Base-by-base conservation (phyloP, 495 filamentous ascomycete species). In the Alectoria sarmentosa region DNA sequence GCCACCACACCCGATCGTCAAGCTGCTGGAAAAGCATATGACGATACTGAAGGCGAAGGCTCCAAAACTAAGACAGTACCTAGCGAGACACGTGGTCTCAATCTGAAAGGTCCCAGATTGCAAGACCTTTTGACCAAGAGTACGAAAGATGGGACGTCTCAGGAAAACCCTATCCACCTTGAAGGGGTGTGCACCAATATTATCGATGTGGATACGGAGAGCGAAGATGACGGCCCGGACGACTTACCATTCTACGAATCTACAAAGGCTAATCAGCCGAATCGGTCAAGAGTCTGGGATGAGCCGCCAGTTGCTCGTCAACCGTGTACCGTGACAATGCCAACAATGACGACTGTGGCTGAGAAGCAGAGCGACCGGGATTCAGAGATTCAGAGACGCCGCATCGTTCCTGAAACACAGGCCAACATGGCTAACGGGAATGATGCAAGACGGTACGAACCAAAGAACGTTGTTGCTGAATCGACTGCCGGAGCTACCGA, bases 181-280 rank as follows among this genome's bases (percentile, higher is more conserved):
- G 64, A 61, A 39, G 44, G 42, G n/a, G 44, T 21, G 9, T 30
- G 32, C 10, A 34, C 54, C 9, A 26, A 49, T 55, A 26, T 32
- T 11, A 58, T 41, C n/a, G 55, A 42, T 44, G 26, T 62, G 39
- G 62, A 63, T 34, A 68, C 42, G 17, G 66, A 68, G 48, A 70
- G 58, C 41, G 62, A 70, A 58, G 68, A 70, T 49, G 68, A 70
- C 28, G 68, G 67, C 15, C 67, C 67, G 3, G 68, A 70, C 3
- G 39, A 62, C 52, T 37, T 65, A 19, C 58, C 64, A 17, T 49
- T 52, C 34, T 30, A 59, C 32, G 41, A 49, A n/a, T 23, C 41
- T 41, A 41, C 57, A 10, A 55, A 62, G 6, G 11, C 34, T 41
- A 32, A 52, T 15, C 23, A 32, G 37, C 4, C 36, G 11, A 46